Base-by-base conservation (phyloP, 495 filamentous ascomycete genomes). In the Aspergillus incahuasiensis region DNA sequence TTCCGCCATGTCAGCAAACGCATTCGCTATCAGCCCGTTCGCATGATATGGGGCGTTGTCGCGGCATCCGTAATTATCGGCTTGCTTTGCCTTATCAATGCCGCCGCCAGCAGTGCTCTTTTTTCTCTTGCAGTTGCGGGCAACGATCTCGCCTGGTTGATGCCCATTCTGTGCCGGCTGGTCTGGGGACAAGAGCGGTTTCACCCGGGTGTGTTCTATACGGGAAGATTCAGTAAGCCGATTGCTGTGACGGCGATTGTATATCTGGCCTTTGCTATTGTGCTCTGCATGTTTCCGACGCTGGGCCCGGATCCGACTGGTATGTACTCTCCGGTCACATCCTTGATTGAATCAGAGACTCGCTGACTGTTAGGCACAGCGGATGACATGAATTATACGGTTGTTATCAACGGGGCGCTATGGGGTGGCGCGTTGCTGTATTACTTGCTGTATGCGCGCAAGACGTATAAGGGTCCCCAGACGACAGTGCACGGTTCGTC, bases 381-480 rank as follows among this genome's bases (percentile, higher is more conserved):
- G 2, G 48, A 79, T 50, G 64, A 65, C 52, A 86, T 87, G 84
- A 86, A 86, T 56, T 86, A 86, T 62, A 85, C 82, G 0, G 72
- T 86, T 35, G 84, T 85, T 20, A 82, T 86, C 62, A 83, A 87
- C 60, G 70, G 69, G 21, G 73, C 80, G 0, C 77, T 87, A 1
- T 87, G 84, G 85, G 60, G 71, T 12, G 84, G 84, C 0, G 74
- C 80, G 0, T 43, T 86, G 35, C 18, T 77, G n/a, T 88, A 87
- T 65, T 87, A 86, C 66, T 72, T 79, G 63, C 62, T 88, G 5
- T 76, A 82, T 60, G 87, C 86, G 0, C 75, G 75, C 25, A 87
- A 88, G 66, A 87, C 83, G 72, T 91, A 87, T 63, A 85, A 84
- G 54, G 86, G 87, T 0, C 87, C 87, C 0, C 84, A 85, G 65